phyloP scores from a whole-genome alignment of 2,329 filamentous ascomycete genomes.

The Graphilbum fragrans region DNA sequence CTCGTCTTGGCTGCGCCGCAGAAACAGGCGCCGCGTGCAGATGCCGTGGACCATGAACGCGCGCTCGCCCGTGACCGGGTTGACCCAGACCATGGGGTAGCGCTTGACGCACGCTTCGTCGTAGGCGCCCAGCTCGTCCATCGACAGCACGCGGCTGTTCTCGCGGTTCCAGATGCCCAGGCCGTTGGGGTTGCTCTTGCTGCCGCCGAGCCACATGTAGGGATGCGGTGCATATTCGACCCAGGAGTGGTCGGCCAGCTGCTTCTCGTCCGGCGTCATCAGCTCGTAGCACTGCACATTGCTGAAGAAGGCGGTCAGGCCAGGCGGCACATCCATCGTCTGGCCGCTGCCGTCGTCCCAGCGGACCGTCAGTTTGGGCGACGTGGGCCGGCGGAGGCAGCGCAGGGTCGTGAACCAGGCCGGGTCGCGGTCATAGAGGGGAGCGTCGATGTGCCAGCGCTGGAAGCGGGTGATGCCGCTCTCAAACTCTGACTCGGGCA shows the following conservation, averaged over 20 bases:
- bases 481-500: slow-evolving; percentile 28
- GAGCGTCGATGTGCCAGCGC: slow-evolving; percentile 71
- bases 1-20: slow-evolving; percentile 4
- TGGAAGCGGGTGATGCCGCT: slow-evolving; percentile 46
- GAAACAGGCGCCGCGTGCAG: slow-evolving; percentile 8
- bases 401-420: slow-evolving; percentile 60
- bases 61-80: slow-evolving; percentile 39
- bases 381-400: slow-evolving; percentile 55
- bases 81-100: slow-evolving; percentile 56
- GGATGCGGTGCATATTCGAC: slow-evolving; percentile 10
- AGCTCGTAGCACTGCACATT: background rate
- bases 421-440: slow-evolving; percentile 60
- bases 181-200: slow-evolving; percentile 18
- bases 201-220: slow-evolving; percentile 26
- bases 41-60: slow-evolving; percentile 9
- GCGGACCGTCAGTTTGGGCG: slow-evolving; percentile 6
- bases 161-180: slow-evolving; percentile 8
- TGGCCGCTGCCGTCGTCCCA: slow-evolving; percentile 7
- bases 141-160: background rate
- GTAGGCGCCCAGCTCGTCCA: slow-evolving; percentile 2
- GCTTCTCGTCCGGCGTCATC: slow-evolving; percentile 2
- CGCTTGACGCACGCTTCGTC: slow-evolving; percentile 10
- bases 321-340: slow-evolving; percentile 2
- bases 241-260: slow-evolving; percentile 8
- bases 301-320: background rate